These are phyloP conservation scores for Filobasidium wieringae DNA, from an alignment of 768 basidiomycete species.

Conservation along the genomic window DNA sequence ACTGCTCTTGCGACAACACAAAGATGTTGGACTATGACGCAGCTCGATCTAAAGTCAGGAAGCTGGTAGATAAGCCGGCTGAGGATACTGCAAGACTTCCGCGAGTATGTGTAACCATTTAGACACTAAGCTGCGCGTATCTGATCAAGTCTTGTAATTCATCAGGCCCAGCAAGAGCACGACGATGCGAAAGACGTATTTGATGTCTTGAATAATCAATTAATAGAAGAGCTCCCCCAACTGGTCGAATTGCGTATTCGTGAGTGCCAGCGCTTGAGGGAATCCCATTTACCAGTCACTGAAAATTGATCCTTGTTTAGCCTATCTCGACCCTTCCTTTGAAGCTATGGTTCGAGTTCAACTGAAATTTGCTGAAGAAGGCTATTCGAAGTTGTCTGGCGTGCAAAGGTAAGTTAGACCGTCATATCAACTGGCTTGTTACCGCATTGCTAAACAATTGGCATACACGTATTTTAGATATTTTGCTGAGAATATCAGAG, in stretches of 20 bases:
- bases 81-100: slow-evolving; percentile 88
- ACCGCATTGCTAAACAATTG: not conserved
- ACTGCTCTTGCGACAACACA: not conserved
- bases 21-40: slow-evolving; percentile 93
- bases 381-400: slow-evolving; percentile 89
- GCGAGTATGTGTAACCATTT: slow-evolving; percentile 44
- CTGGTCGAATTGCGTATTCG: slow-evolving; percentile 85
- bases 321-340: slow-evolving; percentile 96
- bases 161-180: slow-evolving; percentile 82
- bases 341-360: slow-evolving; percentile 96
- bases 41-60: slow-evolving; percentile 76
- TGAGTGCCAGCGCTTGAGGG: slow-evolving; percentile 16
- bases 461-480: slow-evolving; percentile 46
- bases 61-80: slow-evolving; percentile 77
- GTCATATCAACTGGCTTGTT: not conserved
- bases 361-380: slow-evolving; percentile 92
- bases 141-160: not conserved
- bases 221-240: slow-evolving; percentile 80
- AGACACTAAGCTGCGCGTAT: not conserved
- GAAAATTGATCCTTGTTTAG: slow-evolving; percentile 9
- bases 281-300: not conserved
- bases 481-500: slow-evolving; percentile 76
- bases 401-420: slow-evolving; percentile 54
- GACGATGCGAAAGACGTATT: slow-evolving; percentile 92
- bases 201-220: slow-evolving; percentile 80